Evolutionary conservation across 139 green algal genomes (phyloP), one percentile per base, ranked within the genome.

Genomic region (Haematococcus lacustris): DNA sequence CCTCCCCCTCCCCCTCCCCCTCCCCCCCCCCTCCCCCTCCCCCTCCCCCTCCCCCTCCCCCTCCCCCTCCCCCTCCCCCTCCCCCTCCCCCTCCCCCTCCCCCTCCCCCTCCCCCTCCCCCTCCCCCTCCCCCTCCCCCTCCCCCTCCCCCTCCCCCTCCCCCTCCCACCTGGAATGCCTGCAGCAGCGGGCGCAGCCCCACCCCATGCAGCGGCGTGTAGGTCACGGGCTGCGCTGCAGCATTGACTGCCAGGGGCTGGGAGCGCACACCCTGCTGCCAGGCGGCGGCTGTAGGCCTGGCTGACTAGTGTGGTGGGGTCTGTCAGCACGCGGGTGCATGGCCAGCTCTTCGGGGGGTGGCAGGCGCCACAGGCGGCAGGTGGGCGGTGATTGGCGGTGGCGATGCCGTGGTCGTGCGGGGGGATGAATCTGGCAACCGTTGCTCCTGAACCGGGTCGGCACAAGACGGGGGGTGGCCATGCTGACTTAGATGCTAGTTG

Each of bases 121-220:
- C n/a, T n/a, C n/a, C n/a, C n/a, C n/a, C n/a, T n/a, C n/a, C n/a
- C n/a, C n/a, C n/a, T n/a, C n/a, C n/a, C n/a, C n/a, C n/a, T n/a
- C n/a, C n/a, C n/a, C n/a, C n/a, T n/a, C n/a, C n/a, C n/a, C n/a
- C n/a, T n/a, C n/a, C n/a, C n/a, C n/a, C n/a, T n/a, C n/a, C n/a
- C n/a, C n/a, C n/a, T n/a, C n/a, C n/a, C 65, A 74, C 76, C 61
- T 66, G 50, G 51, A 86, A 86, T 1, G 87, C 87, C 3, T 51
- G 40, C 73, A 71, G 69, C 60, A 88, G 73, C 64, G 77, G 82
- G 30, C 74, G 70, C 1, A 70, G 71, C 6, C 89, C 89, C 40
- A 94, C 88, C 6, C 89, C 89, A 66, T 94, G 89, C 70, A 94
- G 76, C 2, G 89, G 83, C 0, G 89, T 94, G 78, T 93, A 94